Conservation (phyloP, 208 protist genomes). For the Endotrypanum monterogeii region DNA sequence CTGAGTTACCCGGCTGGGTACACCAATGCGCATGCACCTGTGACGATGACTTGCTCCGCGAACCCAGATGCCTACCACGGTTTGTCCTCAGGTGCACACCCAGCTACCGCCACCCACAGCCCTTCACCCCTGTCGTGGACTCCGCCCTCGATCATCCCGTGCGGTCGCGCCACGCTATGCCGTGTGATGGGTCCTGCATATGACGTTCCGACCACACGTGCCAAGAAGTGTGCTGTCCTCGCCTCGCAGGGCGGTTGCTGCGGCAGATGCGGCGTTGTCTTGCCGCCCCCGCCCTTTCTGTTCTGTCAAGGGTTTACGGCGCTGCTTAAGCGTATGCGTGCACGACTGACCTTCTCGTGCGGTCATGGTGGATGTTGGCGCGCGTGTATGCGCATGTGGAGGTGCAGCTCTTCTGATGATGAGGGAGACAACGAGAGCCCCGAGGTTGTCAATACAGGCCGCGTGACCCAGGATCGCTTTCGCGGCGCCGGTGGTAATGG, state of each 20-base stretch:
- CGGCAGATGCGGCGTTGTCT: conserved; percentile 16
- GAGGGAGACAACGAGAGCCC: neutral
- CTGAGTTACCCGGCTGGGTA: neutral
- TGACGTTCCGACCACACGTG: neutral
- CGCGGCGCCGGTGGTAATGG: neutral
- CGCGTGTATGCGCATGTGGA: neutral
- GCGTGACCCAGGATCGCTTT: neutral
- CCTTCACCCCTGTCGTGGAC: neutral
- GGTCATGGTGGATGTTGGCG: neutral
- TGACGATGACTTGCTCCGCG: neutral
- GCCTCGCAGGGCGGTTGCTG: conserved; percentile 11
- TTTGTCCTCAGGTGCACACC: neutral
- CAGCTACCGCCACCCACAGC: neutral
- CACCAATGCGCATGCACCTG: neutral
- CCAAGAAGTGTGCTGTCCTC: conserved; percentile 9
- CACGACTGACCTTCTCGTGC: neutral
- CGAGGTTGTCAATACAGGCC: too few relatives aligned
- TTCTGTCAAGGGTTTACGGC: neutral
- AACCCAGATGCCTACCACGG: neutral
- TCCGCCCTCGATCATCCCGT: conserved; percentile 14
- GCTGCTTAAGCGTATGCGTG: neutral
- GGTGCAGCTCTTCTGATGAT: neutral
- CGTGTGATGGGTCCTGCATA: conserved; percentile 4
- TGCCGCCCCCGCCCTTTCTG: neutral
- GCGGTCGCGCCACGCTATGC: conserved; percentile 17